Base-by-base conservation (phyloP, 2,329 filamentous ascomycete species). In the Hypoxylon sp. region DNA sequence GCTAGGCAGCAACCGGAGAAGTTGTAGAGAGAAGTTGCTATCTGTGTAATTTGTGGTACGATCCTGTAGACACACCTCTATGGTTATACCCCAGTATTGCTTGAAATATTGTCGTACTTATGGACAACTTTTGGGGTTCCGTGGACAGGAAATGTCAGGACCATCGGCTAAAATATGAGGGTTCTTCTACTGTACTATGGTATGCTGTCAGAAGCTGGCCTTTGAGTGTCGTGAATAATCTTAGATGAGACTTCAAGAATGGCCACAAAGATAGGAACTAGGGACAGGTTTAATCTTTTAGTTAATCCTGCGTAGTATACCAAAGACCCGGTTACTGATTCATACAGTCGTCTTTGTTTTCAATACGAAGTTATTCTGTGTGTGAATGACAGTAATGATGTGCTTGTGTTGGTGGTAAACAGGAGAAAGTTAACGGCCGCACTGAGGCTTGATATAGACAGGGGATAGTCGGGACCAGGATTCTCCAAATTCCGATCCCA, bases 151-250 rank as follows among this genome's bases (percentile, higher is more conserved):
- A 38, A 48, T 64, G 68, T 68, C 68, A 56, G 65, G 65, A 51
- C 3, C 13, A 46, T 17, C n/a, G 25, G 60, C 48, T 68, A 64
- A 70, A 70, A 66, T 70, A 68, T 17, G 48, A 66, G 48, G 14
- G 53, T 43, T 41, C 28, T 62, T 66, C 41, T 62, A 56, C 63
- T 56, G 10, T 34, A 59, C 13, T 64, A 64, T 70, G 55, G 43
- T 21, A 2, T 46, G n/a, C 7, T 48, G 68, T 70, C 68, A 60
- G 45, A 34, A 46, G 5, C 10, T 56, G 17, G 41, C 32, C 68
- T 70, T 70, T 70, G 63, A 68, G 19, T 51, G 68, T 65, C 65
- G 60, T 70, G 68, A 68, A 70, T 50, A 41, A 64, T 68, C 65
- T 68, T 68, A 59, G 60, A 62, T 25, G 5, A n/a, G 65, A 70